Conservation (phyloP, 192 early-diverging fungal species). For the Dimargaris verticillata region DNA sequence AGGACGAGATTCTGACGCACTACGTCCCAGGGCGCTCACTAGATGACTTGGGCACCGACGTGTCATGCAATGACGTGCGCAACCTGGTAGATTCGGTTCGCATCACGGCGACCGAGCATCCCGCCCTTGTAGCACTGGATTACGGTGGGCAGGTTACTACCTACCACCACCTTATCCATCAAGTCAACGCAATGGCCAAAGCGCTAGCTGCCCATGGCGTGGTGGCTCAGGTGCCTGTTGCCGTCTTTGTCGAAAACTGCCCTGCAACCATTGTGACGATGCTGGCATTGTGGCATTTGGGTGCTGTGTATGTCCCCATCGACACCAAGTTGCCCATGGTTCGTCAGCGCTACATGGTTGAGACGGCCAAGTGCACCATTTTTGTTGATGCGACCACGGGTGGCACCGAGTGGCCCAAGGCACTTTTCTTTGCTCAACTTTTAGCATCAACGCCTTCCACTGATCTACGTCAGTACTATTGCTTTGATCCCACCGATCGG, state of each 20-base stretch:
- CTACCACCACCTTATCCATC: neutral
- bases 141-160: neutral
- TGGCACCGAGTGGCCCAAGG: too few species aligned
- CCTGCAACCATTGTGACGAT: neutral
- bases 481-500: neutral
- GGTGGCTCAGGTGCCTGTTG: neutral
- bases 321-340: neutral
- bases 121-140: neutral
- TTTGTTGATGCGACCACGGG: neutral
- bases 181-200: neutral
- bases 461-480: too few species aligned
- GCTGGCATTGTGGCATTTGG: neutral
- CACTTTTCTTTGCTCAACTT: too few species aligned
- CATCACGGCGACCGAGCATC: neutral
- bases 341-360: neutral
- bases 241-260: neutral
- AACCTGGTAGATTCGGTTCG: too few species aligned
- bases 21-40: too few species aligned
- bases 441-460: too few species aligned
- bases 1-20: too few species aligned
- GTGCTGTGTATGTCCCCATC: conserved; percentile 4
- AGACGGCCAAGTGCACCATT: neutral
- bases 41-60: too few species aligned
- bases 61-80: too few species aligned
- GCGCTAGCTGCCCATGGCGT: neutral